Conservation (phyloP, 2,329 filamentous ascomycete genomes). For the Sporothrix phasma region DNA sequence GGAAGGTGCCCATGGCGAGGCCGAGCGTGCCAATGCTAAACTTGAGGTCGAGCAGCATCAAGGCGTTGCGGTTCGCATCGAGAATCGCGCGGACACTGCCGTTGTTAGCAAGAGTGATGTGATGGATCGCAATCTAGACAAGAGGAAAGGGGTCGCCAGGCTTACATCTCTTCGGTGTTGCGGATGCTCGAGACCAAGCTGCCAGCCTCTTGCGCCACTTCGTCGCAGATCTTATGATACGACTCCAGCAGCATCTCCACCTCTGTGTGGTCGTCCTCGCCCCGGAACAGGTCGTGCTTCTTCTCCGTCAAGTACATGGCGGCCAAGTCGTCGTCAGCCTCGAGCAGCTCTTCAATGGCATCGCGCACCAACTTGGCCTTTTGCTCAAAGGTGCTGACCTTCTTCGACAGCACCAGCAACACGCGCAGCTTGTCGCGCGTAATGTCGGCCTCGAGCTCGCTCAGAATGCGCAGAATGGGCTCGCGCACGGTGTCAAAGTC, state of each 20-base stretch:
- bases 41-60: conserved; percentile 95
- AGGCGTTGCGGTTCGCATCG: conserved; percentile 92
- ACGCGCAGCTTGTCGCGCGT: conserved; percentile 87
- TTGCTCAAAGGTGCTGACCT: conserved; percentile 93
- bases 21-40: conserved; percentile 92
- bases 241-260: conserved; percentile 95
- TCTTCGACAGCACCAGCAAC: conserved; percentile 88
- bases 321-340: conserved; percentile 90
- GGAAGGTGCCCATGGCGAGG: conserved; percentile 87
- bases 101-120: conserved; percentile 40
- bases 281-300: conserved; percentile 58
- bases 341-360: conserved; percentile 87
- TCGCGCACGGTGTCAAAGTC: conserved; percentile 92
- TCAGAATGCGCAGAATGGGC: conserved; percentile 78
- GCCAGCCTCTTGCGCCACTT: conserved; percentile 90
- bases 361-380: conserved; percentile 90
- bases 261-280: conserved; percentile 84
- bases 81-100: conserved; percentile 70
- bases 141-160: conserved; percentile 10
- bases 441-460: conserved; percentile 91
- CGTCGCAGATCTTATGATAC: conserved; percentile 95
- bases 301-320: conserved; percentile 96
- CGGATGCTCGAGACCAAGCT: conserved; percentile 90
- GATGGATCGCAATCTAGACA: neutral
- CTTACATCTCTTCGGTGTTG: conserved; percentile 96